Percentiles rank a stretch among this genome's conserved stretches.
Evolutionary conservation across 2,329 filamentous ascomycete species (phyloP).

Genomic region (Balansia obtecta): DNA sequence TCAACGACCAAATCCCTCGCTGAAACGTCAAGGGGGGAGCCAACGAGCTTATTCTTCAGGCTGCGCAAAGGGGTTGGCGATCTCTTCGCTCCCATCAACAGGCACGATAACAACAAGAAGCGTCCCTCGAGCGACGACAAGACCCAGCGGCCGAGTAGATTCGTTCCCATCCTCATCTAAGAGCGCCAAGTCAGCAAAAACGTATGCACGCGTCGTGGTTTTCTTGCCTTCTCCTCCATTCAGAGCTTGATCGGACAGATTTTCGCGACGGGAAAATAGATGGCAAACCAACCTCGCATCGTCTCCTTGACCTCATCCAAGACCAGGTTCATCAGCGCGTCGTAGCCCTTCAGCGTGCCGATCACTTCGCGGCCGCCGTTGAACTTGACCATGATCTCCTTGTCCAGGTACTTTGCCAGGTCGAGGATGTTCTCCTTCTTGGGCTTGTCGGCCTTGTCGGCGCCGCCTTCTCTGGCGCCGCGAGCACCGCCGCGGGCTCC

Average conservation of each 20-base stretch:
- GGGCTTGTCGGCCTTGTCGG: constrained; percentile 55
- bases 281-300: constrained; percentile 55
- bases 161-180: constrained; percentile 89
- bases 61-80: constrained; percentile 83
- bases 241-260: background rate
- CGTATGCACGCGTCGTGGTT: background rate
- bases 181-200: too few species aligned
- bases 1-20: too few species aligned
- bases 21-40: background rate
- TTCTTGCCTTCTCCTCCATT: background rate
- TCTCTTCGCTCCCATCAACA: constrained; percentile 88
- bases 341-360: constrained; percentile 86
- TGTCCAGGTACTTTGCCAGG: constrained; percentile 91
- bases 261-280: too few species aligned
- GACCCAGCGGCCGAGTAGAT: constrained; percentile 64
- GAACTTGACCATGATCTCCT: constrained; percentile 91
- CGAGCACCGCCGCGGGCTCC: constrained; percentile 29
- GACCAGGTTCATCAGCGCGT: constrained; percentile 96
- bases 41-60: constrained; percentile 16
- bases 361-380: constrained; percentile 87
- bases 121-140: constrained; percentile 85
- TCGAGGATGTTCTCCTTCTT: constrained; percentile 99
- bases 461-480: constrained; percentile 23
- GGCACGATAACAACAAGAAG: constrained; percentile 87
- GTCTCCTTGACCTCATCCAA: constrained; percentile 88